Evolutionary conservation across 2,329 filamentous ascomycete genomes (phyloP).

Genomic region (Xylariales sp.): DNA sequence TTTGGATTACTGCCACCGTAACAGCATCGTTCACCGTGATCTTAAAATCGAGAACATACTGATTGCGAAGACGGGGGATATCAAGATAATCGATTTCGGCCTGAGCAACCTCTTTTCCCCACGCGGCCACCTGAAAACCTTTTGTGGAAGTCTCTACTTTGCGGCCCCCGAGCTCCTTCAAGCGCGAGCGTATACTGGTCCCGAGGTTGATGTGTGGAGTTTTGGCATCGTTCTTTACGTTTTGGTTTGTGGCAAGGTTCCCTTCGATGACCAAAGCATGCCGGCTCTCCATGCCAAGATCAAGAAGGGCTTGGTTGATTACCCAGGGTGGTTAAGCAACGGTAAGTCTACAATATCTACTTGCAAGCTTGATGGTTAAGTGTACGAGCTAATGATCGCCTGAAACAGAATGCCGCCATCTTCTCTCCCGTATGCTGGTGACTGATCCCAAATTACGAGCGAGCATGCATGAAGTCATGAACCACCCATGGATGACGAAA

Average conservation of each 20-base stretch:
- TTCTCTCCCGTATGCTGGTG: constrained; percentile 92
- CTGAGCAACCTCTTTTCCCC: constrained; percentile 95
- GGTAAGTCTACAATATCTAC: constrained; percentile 67
- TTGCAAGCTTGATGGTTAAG: too few species aligned
- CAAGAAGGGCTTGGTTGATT: constrained; percentile 94
- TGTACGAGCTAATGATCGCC: too few species aligned
- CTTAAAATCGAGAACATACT: constrained; percentile 99
- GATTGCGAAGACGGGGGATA: constrained; percentile 97
- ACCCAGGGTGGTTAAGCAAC: constrained; percentile 85
- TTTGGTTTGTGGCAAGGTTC: constrained; percentile 93
- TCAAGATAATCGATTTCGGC: constrained; percentile 99
- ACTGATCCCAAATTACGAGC: constrained; percentile 87
- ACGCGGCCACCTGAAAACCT: constrained; percentile 82
- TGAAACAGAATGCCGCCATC: constrained; percentile 84
- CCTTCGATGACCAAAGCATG: constrained; percentile 99
- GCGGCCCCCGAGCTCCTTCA: constrained; percentile 92
- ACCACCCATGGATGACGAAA: constrained; percentile 93
- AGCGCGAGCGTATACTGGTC: constrained; percentile 89
- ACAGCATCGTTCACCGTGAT: constrained; percentile 96
- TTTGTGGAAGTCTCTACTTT: constrained; percentile 97
- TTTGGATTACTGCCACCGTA: constrained; percentile 94
- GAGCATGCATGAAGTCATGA: constrained; percentile 86
- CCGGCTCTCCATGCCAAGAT: constrained; percentile 97
- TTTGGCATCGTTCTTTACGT: constrained; percentile 98
- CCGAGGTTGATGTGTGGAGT: constrained; percentile 97